These are phyloP conservation scores for Solanum hybrid DNA, from an alignment of 305 asterid genomes.

Conservation along the genomic window DNA sequence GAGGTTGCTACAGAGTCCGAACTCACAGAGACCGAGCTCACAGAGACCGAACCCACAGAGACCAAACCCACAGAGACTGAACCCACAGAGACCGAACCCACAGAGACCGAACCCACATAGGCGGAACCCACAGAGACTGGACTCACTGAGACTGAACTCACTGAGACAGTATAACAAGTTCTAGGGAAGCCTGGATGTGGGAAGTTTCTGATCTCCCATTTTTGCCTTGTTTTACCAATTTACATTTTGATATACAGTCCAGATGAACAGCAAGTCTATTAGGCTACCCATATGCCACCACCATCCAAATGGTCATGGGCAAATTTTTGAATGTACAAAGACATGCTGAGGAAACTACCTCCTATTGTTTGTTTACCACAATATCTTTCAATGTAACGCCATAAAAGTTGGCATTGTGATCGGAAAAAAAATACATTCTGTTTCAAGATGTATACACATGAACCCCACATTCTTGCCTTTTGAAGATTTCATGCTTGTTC, in stretches of 20 bases:
- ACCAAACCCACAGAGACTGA: no score
- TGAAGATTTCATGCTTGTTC: not conserved
- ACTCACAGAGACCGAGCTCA: not conserved
- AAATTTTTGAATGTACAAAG: not conserved
- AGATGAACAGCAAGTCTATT: not conserved
- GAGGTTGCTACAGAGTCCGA: not conserved
- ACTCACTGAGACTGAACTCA: not conserved
- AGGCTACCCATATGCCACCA: not conserved
- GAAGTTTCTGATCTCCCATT: not conserved
- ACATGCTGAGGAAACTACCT: not conserved
- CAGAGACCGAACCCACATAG: not conserved
- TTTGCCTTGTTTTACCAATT: not conserved
- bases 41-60: not conserved
- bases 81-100: not conserved
- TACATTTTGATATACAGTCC: not conserved
- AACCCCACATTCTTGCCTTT: not conserved
- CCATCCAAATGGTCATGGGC: not conserved
- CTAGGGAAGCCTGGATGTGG: not conserved
- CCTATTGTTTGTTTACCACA: not conserved
- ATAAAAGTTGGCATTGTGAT: not conserved
- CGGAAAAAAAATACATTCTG: not conserved
- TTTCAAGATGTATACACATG: not conserved
- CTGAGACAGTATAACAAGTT: not conserved
- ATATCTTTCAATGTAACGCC: not conserved
- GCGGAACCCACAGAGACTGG: not conserved